These are phyloP conservation scores for Angophora floribunda DNA, from an alignment of 345 rosid genomes.

Conservation along the genomic window DNA sequence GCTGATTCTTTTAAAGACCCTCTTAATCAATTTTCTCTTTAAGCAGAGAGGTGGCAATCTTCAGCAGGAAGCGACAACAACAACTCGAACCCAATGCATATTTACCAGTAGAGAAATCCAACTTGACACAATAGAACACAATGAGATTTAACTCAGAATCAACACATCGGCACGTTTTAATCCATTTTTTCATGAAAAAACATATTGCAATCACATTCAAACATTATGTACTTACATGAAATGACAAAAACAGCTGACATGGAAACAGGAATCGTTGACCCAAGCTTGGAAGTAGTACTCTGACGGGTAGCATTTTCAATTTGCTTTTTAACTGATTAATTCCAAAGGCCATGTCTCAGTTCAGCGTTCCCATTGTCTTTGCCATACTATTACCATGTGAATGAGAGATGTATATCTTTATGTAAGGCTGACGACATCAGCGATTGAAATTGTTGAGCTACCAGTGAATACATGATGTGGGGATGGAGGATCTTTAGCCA, in stretches of 20 bases:
- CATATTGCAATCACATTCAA: neutral
- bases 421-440: neutral
- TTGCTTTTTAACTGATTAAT: neutral
- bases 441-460: neutral
- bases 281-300: neutral
- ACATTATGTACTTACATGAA: neutral
- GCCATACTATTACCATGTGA: neutral
- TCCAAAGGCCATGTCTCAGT: neutral
- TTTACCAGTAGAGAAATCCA: conserved; percentile 3
- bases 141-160: conserved; percentile 59
- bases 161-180: conserved; percentile 43
- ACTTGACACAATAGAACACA: conserved; percentile 30
- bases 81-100: neutral
- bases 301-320: neutral
- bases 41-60: neutral
- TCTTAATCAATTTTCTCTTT: no score
- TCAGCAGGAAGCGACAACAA: neutral
- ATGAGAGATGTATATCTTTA: neutral
- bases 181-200: conserved; percentile 63
- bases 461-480: neutral
- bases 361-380: neutral
- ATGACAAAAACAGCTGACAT: neutral
- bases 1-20: neutral
- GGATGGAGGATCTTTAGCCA: neutral
- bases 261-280: neutral